Evolutionary conservation across 768 basidiomycete genomes (phyloP).

Genomic region (Inosperma sp.): DNA sequence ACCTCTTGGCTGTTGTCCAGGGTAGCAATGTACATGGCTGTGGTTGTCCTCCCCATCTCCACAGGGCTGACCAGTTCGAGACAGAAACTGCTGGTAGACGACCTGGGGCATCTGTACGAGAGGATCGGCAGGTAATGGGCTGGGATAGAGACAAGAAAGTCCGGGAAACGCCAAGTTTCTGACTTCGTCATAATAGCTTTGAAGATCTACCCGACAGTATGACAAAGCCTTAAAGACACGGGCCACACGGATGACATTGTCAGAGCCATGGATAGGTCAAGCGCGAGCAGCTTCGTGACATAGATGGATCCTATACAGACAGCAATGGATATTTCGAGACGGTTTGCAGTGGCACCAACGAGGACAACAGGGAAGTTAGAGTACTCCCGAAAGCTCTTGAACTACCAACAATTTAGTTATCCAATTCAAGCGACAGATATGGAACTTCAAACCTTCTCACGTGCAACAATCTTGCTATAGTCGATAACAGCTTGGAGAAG

Average conservation of each 20-base stretch:
- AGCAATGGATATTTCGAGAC: conserved; percentile 10
- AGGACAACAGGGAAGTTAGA: conserved; percentile 18
- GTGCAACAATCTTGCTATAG: conserved; percentile 5
- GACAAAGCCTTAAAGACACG: conserved; percentile 16
- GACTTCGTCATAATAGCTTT: conserved; percentile 13
- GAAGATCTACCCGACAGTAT: conserved; percentile 2
- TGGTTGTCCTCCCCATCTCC: conserved; percentile 15
- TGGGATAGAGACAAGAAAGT: conserved; percentile 16
- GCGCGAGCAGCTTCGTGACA: conserved; percentile 13
- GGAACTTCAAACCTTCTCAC: conserved; percentile 9
- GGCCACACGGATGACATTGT: conserved; percentile 15
- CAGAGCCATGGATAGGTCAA: conserved; percentile 17
- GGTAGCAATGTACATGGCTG: conserved; percentile 17
- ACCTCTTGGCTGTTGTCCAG: conserved; percentile 13
- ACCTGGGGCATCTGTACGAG: conserved; percentile 13
- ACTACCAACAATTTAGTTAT: conserved; percentile 10
- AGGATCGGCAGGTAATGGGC: conserved; percentile 11
- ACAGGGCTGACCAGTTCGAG: conserved; percentile 14
- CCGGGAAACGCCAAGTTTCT: conserved; percentile 2
- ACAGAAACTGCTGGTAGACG: conserved; percentile 13
- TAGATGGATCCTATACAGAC: conserved; percentile 17
- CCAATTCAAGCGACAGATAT: conserved; percentile 6
- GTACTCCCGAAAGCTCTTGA: conserved; percentile 13
- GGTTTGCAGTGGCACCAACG: conserved; percentile 19
- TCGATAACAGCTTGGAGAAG: conserved; percentile 14